These are phyloP conservation scores for Pseudozyma hubeiensis DNA, from an alignment of 1,284 basidiomycete genomes.

Conservation along the genomic window DNA sequence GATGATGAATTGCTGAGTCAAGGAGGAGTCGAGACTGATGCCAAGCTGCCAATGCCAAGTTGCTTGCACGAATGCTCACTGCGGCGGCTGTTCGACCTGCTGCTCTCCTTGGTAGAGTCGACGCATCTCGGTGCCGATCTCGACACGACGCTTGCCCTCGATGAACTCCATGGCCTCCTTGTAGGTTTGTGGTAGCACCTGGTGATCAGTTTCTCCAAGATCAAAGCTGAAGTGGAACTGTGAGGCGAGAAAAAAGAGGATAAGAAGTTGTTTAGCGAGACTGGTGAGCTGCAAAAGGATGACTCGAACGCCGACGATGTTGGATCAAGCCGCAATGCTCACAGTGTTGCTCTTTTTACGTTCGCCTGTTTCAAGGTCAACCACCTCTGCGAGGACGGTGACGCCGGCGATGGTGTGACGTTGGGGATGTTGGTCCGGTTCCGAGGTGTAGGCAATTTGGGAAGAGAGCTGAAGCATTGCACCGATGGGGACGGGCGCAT, in stretches of 20 bases:
- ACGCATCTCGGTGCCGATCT: constrained; percentile 56
- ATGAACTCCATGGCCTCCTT: constrained; percentile 63
- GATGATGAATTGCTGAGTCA: not conserved
- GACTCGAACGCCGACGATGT: not conserved
- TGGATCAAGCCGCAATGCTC: constrained; percentile 2
- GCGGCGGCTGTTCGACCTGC: not conserved
- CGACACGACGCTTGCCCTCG: constrained; percentile 58
- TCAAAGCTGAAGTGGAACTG: constrained; percentile 64
- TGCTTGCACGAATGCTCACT: too few relatives aligned
- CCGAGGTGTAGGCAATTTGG: constrained; percentile 56
- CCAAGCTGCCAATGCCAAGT: too few relatives aligned
- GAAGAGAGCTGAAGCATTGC: constrained; percentile 59
- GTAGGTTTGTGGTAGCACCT: constrained; percentile 51
- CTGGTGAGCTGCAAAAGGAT: not conserved
- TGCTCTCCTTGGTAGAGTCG: constrained; percentile 39
- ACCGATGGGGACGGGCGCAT: constrained; percentile 62
- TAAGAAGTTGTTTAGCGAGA: not conserved
- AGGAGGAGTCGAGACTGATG: not conserved
- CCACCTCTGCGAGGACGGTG: constrained; percentile 57
- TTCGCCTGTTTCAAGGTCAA: constrained; percentile 54
- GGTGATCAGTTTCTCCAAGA: constrained; percentile 39
- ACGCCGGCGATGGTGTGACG: constrained; percentile 46
- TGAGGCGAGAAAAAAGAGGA: not conserved
- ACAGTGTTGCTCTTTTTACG: constrained; percentile 56
- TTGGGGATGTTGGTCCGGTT: constrained; percentile 17